Evolutionary conservation across 345 rosid genomes (phyloP).

Genomic region (Iberis pinnata): DNA sequence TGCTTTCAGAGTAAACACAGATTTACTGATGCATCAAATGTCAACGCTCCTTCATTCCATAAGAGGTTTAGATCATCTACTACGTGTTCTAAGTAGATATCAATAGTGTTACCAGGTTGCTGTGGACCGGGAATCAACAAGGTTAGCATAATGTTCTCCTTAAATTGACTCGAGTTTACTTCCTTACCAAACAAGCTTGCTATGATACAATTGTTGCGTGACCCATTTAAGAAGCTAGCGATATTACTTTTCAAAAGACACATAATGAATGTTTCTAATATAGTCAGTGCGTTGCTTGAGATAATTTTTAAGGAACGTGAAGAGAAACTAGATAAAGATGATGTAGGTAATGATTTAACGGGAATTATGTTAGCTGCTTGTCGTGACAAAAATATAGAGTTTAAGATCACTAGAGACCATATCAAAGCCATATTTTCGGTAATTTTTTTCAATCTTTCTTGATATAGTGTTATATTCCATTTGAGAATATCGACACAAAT

Average conservation of each 20-base stretch:
- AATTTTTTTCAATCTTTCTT: background rate
- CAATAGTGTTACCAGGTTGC: too few relatives aligned
- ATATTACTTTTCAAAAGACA: conserved; percentile 39
- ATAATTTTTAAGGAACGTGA: conserved; percentile 48
- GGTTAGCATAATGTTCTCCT: too few relatives aligned
- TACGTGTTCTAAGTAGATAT: too few relatives aligned
- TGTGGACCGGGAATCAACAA: too few relatives aligned
- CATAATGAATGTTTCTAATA: conserved; percentile 38
- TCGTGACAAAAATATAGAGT: conserved; percentile 48
- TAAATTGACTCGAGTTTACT: background rate
- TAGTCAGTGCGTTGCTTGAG: conserved; percentile 46
- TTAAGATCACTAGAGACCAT: conserved; percentile 47
- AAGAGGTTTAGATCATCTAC: too few relatives aligned
- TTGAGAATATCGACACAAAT: too few relatives aligned
- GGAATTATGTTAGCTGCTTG: conserved; percentile 45
- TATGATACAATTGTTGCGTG: background rate
- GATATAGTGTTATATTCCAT: background rate
- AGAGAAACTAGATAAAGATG: conserved; percentile 17
- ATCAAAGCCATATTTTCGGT: conserved; percentile 64
- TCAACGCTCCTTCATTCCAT: too few relatives aligned
- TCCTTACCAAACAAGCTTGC: background rate
- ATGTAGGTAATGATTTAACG: conserved; percentile 32
- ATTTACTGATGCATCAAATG: too few relatives aligned
- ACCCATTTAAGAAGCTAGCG: conserved; percentile 8
- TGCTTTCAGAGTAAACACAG: too few relatives aligned